phyloP scores from a whole-genome alignment of 352 stramenopile species.

The Globisporangium ultimum region DNA sequence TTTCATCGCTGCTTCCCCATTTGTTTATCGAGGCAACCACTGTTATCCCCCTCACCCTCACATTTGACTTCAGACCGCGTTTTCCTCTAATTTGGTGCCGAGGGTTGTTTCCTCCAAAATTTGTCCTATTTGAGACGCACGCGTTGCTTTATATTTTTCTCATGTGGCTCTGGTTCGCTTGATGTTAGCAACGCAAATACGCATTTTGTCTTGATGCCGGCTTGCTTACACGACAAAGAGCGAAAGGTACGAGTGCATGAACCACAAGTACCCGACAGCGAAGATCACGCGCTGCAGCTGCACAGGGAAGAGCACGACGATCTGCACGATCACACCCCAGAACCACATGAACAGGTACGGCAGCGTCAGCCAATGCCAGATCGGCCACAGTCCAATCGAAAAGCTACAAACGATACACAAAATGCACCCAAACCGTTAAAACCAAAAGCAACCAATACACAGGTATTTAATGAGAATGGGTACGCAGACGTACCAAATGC shows the following conservation, averaged over 20 bases:
- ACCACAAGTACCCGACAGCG: constrained; percentile 55
- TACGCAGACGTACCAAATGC: constrained; percentile 35
- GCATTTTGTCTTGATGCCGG: too few species aligned
- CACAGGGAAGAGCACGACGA: constrained; percentile 58
- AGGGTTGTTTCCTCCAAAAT: too few species aligned
- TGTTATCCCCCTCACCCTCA: too few species aligned
- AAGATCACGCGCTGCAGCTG: constrained; percentile 65
- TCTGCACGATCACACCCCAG: constrained; percentile 72
- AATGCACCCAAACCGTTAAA: not conserved
- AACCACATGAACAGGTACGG: constrained; percentile 83
- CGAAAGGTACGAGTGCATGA: constrained; percentile 73
- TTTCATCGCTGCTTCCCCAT: too few species aligned
- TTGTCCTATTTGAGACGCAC: too few species aligned
- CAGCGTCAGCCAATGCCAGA: constrained; percentile 72
- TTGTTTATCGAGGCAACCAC: too few species aligned
- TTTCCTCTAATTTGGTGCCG: too few species aligned
- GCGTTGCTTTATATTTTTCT: too few species aligned
- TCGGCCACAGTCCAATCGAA: constrained; percentile 67
- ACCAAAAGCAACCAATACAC: not conserved
- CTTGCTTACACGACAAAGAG: constrained; percentile 23
- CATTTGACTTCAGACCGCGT: too few species aligned
- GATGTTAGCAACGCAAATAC: too few species aligned
- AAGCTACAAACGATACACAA: constrained; percentile 33
- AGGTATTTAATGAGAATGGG: too few species aligned
- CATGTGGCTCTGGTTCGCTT: too few species aligned